Percentiles rank a stretch among this genome's conserved stretches.
These are phyloP conservation scores for Alternaria sp. DNA, from an alignment of 2,329 filamentous ascomycete genomes.

Conservation along the genomic window DNA sequence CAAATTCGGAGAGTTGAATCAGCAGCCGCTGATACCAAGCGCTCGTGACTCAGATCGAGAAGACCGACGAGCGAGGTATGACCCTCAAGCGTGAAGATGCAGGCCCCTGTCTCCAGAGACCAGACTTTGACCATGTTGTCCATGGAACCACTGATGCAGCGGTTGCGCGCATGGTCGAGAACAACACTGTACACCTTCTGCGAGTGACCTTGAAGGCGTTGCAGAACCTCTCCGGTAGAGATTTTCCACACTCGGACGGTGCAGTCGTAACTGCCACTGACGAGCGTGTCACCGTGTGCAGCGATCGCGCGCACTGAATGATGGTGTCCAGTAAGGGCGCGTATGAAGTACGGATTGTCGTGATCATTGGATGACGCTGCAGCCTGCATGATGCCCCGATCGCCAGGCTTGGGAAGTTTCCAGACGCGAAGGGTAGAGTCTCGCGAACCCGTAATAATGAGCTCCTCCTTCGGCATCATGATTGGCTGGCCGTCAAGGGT, in stretches of 20 bases:
- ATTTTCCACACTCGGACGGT: slow-evolving; percentile 97
- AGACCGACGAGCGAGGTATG: slow-evolving; percentile 92
- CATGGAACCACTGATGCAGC: slow-evolving; percentile 98
- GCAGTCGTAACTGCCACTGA: slow-evolving; percentile 95
- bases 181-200: slow-evolving; percentile 98
- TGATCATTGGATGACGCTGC: slow-evolving; percentile 74
- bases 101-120: slow-evolving; percentile 85
- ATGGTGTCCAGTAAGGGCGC: slow-evolving; percentile 81
- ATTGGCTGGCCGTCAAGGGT: slow-evolving; percentile 74
- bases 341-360: slow-evolving; percentile 94
- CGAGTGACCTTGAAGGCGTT: slow-evolving; percentile 83
- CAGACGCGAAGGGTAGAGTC: slow-evolving; percentile 94
- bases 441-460: slow-evolving; percentile 96
- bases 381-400: slow-evolving; percentile 78
- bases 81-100: slow-evolving; percentile 88
- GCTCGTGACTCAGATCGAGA: slow-evolving; percentile 85
- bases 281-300: slow-evolving; percentile 91
- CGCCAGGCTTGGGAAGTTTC: slow-evolving; percentile 84
- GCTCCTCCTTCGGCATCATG: slow-evolving; percentile 90
- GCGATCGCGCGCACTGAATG: slow-evolving; percentile 97
- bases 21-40: slow-evolving; percentile 91
- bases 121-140: slow-evolving; percentile 98
- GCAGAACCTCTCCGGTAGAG: slow-evolving; percentile 86
- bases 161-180: slow-evolving; percentile 85
- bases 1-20: slow-evolving; percentile 95